Conservation (phyloP, 495 filamentous ascomycete genomes). For the Penicillium samsonianum region DNA sequence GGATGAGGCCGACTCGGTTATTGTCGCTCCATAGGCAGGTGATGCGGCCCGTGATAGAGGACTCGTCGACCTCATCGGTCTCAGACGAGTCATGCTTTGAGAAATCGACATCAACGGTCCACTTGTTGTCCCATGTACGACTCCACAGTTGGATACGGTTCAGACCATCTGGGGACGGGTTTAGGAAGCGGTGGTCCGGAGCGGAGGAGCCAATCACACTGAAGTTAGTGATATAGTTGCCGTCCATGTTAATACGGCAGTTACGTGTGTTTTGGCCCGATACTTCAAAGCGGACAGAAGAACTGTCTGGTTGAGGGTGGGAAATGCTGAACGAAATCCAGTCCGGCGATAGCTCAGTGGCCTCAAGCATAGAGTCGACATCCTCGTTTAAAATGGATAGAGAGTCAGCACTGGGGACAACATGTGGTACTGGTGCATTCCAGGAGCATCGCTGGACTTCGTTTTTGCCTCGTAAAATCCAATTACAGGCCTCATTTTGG, state of each 20-base stretch:
- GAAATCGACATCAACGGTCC: conserved; percentile 79
- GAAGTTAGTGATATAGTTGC: conserved; percentile 58
- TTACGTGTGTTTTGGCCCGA: conserved; percentile 66
- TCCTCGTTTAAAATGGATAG: conserved; percentile 14
- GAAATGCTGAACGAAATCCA: conserved; percentile 67
- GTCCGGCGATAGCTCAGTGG: conserved; percentile 41
- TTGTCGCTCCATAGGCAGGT: conserved; percentile 89
- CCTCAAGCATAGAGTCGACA: not conserved
- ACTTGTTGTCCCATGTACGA: conserved; percentile 69
- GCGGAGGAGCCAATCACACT: conserved; percentile 56
- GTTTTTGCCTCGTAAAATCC: conserved; percentile 4
- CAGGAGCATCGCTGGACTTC: conserved; percentile 64
- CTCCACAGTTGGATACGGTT: conserved; percentile 69
- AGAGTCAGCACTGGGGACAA: conserved; percentile 35
- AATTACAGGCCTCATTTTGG: conserved; percentile 56
- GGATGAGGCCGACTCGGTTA: conserved; percentile 69
- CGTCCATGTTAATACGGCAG: conserved; percentile 53
- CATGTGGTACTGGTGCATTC: conserved; percentile 63
- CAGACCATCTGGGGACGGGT: conserved; percentile 52
- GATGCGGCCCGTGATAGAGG: conserved; percentile 62
- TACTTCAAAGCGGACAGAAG: conserved; percentile 53
- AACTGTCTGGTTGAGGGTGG: conserved; percentile 42
- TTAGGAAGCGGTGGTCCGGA: conserved; percentile 55
- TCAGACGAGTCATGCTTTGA: conserved; percentile 30
- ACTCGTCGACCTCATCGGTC: conserved; percentile 35